phyloP scores from a whole-genome alignment of 2,329 filamentous ascomycete species.

The Chrysoporthe deuterocubensis region DNA sequence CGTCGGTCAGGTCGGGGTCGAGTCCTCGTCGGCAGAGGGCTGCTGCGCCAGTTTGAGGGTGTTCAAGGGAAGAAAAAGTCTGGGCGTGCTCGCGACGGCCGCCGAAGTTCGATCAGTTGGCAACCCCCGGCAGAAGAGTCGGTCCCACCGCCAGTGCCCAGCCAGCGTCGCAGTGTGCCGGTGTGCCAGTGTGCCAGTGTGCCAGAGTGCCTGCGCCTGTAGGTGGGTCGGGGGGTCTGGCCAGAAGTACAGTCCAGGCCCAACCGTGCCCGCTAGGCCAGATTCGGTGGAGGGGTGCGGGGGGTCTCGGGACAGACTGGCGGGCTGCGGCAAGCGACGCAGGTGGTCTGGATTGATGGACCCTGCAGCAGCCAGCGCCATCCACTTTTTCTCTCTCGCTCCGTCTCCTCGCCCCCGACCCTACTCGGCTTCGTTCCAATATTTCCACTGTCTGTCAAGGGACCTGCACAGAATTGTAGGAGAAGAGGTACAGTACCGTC shows the following conservation, averaged over 20 bases:
- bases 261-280: neutral
- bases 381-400: too few species aligned
- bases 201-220: neutral
- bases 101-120: slow-evolving; percentile 10
- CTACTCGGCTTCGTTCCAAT: too few species aligned
- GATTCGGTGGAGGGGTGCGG: neutral
- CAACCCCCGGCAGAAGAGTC: neutral
- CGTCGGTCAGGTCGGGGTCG: neutral
- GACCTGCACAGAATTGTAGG: too few species aligned
- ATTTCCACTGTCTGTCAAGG: too few species aligned
- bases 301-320: neutral
- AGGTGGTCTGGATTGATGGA: slow-evolving; percentile 10
- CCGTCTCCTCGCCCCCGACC: too few species aligned
- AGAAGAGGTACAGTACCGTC: too few species aligned
- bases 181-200: neutral
- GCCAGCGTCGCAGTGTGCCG: neutral
- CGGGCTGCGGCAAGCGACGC: neutral
- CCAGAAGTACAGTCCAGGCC: neutral
- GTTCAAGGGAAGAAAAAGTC: slow-evolving; percentile 12
- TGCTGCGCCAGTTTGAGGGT: slow-evolving; percentile 2
- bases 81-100: slow-evolving; percentile 9
- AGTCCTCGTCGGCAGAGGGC: neutral
- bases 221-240: slow-evolving; percentile 2
- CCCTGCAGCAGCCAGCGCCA: neutral
- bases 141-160: too few species aligned